Conservation (phyloP, 805 yeast genomes). For the Kregervanrija fluxuum region DNA sequence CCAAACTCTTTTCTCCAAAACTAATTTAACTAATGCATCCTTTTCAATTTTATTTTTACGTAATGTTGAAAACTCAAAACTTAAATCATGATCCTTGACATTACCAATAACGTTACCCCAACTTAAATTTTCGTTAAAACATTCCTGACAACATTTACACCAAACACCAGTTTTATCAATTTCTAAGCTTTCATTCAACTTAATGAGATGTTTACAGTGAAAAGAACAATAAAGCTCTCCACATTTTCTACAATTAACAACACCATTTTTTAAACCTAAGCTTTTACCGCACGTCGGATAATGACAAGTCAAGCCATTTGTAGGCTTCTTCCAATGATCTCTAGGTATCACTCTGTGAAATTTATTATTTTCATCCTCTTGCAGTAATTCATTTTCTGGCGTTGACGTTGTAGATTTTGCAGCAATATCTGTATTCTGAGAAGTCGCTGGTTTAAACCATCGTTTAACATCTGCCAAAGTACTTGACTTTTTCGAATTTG, state of each 20-base stretch:
- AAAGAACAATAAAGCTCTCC: conserved; percentile 62
- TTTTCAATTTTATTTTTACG: conserved; percentile 34
- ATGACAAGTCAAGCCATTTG: conserved; percentile 36
- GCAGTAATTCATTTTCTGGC: background rate
- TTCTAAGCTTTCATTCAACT: conserved; percentile 38
- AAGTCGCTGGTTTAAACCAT: too few species aligned
- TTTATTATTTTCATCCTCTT: too few species aligned
- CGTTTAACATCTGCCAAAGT: too few species aligned
- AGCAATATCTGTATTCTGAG: too few species aligned
- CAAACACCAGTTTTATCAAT: conserved; percentile 47
- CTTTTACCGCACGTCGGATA: conserved; percentile 32
- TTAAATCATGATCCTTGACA: conserved; percentile 28
- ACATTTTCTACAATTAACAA: conserved; percentile 69
- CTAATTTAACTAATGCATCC: conserved; percentile 23
- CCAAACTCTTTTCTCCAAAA: conserved; percentile 39
- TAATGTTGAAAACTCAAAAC: conserved; percentile 29
- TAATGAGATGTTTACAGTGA: conserved; percentile 52
- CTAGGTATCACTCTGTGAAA: conserved; percentile 24
- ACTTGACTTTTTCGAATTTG: background rate
- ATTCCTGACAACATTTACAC: conserved; percentile 61
- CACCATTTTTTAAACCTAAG: conserved; percentile 46
- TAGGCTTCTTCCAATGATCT: conserved; percentile 52
- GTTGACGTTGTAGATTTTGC: too few species aligned
- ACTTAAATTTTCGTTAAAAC: conserved; percentile 52
- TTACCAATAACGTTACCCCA: conserved; percentile 28